Evolutionary conservation across 2,329 filamentous ascomycete species (phyloP), one percentile per base, ranked within the genome.

Genomic region (Akanthomyces muscarius): DNA sequence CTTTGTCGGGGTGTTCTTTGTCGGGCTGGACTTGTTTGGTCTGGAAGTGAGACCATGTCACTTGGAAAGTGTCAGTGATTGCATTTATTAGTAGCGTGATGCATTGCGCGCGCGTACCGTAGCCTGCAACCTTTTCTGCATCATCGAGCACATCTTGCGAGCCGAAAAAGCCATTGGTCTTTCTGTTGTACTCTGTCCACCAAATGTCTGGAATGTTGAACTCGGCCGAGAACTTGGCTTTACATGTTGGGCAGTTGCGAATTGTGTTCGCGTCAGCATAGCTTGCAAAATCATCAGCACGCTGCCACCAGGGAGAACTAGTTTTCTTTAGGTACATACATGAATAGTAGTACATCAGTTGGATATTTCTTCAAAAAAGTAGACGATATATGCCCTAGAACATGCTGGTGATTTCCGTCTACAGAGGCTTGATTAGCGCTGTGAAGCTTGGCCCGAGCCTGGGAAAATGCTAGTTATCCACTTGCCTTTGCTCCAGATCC

Each of bases 31-130:
- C 62, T 1, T 68, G 65, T 54, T 76, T 77, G 5, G 71, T 66
- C 14, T 70, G 68, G 41, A 76, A 74, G 21, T 69, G 71, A 0
- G 66, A 64, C 75, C 75, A 76, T 1, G 72, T 72, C 36, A 64
- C 75, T 76, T 2, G 5, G 6, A 14, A 21, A 5, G 63, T 50
- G 64, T 65, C 36, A 45, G 33, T 4, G 10, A 41, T 7, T 14
- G 23, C 4, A 14, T 5, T 16, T 11, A 36, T 6, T 14, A 68
- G 44, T 14, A 61, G 66, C 2, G 61, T 38, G 3, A 47, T 21
- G 30, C 57, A 2, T 65, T 30, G 0, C 8, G 33, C 7, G 2
- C 33, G 33, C 33, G 5, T 36, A 36, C 33, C 33, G 33, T 36
- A 11, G 10, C 33, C 33, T 36, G 10, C 1, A 36, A 36, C 8